phyloP scores from a whole-genome alignment of 2,329 filamentous ascomycete genomes.

The Aspergillus sp. region DNA sequence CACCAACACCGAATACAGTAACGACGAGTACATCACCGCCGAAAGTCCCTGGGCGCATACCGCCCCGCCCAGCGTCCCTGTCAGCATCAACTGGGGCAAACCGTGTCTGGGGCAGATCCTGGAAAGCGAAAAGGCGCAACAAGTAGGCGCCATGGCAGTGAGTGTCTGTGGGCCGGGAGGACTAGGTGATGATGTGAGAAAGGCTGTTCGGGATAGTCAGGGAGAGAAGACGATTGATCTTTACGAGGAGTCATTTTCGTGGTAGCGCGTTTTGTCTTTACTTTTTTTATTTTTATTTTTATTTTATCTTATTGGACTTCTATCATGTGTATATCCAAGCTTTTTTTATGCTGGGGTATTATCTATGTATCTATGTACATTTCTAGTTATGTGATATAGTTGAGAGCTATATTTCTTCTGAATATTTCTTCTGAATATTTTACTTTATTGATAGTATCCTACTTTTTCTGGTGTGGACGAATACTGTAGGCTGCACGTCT shows the following conservation, averaged over 20 bases:
- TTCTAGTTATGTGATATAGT: no score
- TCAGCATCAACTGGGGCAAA: conserved; percentile 21
- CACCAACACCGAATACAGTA: conserved; percentile 16
- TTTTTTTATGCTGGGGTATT: no score
- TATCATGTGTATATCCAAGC: no score
- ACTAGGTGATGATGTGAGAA: conserved; percentile 32
- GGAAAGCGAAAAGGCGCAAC: conserved; percentile 20
- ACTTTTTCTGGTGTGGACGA: no score
- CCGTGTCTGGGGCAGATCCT: conserved; percentile 21
- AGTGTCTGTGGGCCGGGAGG: conserved; percentile 34
- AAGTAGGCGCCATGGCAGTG: conserved; percentile 31
- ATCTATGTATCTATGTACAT: no score
- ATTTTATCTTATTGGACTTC: not conserved
- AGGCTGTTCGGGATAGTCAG: conserved; percentile 24
- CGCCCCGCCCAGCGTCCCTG: conserved; percentile 19
- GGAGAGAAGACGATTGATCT: conserved; percentile 28
- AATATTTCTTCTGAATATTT: no score
- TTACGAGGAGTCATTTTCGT: conserved; percentile 33
- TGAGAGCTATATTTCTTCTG: no score
- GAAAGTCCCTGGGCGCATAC: conserved; percentile 21
- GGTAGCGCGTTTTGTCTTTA: conserved; percentile 16
- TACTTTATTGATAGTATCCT: no score
- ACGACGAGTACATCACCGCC: conserved; percentile 20
- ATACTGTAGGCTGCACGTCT: no score
- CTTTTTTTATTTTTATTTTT: not conserved